These are phyloP conservation scores for Syzygium aqueum DNA, from an alignment of 345 rosid species.

Conservation along the genomic window DNA sequence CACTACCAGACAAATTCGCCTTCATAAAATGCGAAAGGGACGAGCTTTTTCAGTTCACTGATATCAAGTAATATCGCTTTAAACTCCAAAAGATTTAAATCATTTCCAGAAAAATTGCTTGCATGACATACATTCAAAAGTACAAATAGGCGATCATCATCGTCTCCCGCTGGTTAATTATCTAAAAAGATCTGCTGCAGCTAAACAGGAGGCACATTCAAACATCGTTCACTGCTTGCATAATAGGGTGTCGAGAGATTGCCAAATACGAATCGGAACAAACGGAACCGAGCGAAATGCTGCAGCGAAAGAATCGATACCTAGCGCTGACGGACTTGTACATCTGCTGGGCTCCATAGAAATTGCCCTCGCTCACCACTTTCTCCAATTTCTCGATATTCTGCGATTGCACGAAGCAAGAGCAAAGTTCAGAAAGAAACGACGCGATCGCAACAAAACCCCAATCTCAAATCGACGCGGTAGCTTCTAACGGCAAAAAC, in stretches of 20 bases:
- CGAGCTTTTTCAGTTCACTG: background rate
- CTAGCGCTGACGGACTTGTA: slow-evolving; percentile 85
- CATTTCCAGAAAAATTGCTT: background rate
- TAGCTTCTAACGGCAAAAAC: background rate
- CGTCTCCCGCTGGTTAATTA: background rate
- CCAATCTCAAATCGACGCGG: background rate
- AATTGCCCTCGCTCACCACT: slow-evolving; percentile 64
- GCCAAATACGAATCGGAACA: background rate
- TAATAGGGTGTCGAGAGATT: background rate
- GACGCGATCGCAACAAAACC: background rate
- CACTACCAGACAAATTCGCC: background rate
- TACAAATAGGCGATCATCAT: background rate
- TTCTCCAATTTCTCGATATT: slow-evolving; percentile 74
- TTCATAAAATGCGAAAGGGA: background rate
- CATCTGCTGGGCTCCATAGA: slow-evolving; percentile 97
- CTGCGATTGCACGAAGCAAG: slow-evolving; percentile 20
- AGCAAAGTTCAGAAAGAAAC: background rate
- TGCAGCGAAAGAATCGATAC: slow-evolving; percentile 11
- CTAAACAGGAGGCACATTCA: background rate
- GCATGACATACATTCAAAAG: background rate
- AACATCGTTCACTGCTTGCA: background rate
- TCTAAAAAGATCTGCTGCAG: background rate
- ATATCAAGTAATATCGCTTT: background rate
- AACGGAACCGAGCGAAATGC: background rate
- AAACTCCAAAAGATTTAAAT: background rate